phyloP scores from a whole-genome alignment of 306 rosid species.

The Pyrus bretschneideri region DNA sequence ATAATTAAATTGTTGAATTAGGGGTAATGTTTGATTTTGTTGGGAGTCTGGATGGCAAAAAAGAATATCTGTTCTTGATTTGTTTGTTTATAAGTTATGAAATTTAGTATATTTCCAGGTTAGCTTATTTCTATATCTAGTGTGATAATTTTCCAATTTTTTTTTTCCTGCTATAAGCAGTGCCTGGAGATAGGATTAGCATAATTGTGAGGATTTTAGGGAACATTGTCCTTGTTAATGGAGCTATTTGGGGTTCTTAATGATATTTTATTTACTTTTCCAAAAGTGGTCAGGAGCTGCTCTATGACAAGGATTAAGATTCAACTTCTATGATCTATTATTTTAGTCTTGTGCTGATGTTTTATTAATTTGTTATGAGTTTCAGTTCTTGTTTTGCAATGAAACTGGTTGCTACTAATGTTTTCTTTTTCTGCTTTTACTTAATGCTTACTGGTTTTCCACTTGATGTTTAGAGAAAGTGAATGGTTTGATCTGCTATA shows the following conservation, averaged over 20 bases:
- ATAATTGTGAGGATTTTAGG: constrained; percentile 32
- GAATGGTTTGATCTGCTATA: constrained; percentile 4
- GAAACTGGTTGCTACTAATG: constrained; percentile 19
- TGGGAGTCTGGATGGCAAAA: constrained; percentile 53
- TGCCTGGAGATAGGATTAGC: constrained; percentile 42
- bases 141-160: constrained; percentile 23
- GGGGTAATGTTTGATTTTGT: constrained; percentile 34
- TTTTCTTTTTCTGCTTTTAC: constrained; percentile 17
- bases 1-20: constrained; percentile 33
- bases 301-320: constrained; percentile 31
- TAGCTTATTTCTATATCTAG: constrained; percentile 17
- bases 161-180: constrained; percentile 1
- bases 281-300: constrained; percentile 36
- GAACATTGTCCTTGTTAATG: constrained; percentile 37
- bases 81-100: constrained; percentile 28
- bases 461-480: constrained; percentile 25
- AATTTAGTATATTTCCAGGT: constrained; percentile 21
- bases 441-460: background rate
- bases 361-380: constrained; percentile 12
- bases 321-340: constrained; percentile 24
- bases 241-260: constrained; percentile 40
- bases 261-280: constrained; percentile 33
- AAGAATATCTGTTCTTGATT: constrained; percentile 68
- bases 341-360: constrained; percentile 26
- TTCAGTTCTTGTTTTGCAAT: constrained; percentile 19